phyloP scores from a whole-genome alignment of 2,329 filamentous ascomycete genomes.

The Aspergillus sclerotialis region DNA sequence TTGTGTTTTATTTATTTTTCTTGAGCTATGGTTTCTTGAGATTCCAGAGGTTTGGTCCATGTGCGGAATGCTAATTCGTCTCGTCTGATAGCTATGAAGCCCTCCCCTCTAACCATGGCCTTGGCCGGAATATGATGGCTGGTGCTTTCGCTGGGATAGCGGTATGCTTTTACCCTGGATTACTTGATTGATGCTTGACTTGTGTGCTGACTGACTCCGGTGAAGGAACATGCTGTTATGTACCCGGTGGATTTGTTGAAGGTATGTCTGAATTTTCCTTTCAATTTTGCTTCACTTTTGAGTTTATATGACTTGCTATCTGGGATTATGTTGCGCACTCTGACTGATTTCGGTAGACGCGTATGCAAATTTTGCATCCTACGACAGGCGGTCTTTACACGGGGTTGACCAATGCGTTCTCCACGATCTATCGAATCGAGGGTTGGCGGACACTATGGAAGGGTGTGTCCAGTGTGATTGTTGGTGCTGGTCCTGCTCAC shows the following conservation, averaged over 20 bases:
- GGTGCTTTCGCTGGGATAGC: conserved; percentile 96
- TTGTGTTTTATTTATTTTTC: not conserved
- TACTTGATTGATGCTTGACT: conserved; percentile 2
- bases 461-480: conserved; percentile 90
- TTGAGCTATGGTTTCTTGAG: no score
- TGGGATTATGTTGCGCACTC: not conserved
- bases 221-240: conserved; percentile 95
- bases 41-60: no score
- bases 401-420: conserved; percentile 84
- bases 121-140: conserved; percentile 89
- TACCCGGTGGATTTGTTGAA: conserved; percentile 98
- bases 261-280: conserved; percentile 47
- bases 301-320: conserved; percentile 5
- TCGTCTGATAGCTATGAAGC: conserved; percentile 66
- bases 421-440: conserved; percentile 84
- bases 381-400: conserved; percentile 74
- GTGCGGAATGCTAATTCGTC: not conserved
- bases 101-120: conserved; percentile 87
- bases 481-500: conserved; percentile 96
- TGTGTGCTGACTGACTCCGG: conserved; percentile 11
- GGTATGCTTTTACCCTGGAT: conserved; percentile 45
- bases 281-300: not conserved
- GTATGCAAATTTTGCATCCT: conserved; percentile 94
- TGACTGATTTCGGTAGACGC: conserved; percentile 55
- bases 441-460: conserved; percentile 90